Conservation (phyloP, 176 grass and related monocot species). For the sorghum (Sorghum bicolor) region Sorghum_bicolor_NCBIv3 NC_012877.2:51328501-51329000, state of each 20-base stretch:
- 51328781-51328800: not conserved
- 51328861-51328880: not conserved
- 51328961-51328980: not conserved
- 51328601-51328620: not conserved
- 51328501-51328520: too few relatives aligned
- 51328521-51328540: not conserved
- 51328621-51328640: not conserved
- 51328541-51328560: not conserved
- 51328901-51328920: not conserved
- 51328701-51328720: not conserved
- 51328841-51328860: slow-evolving; percentile 10
- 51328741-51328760: not conserved
- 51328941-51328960: not conserved
- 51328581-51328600: not conserved
- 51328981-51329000: not conserved
- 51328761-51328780: not conserved
- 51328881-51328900: not conserved
- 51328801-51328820: not conserved
- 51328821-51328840: not conserved
- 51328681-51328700: not conserved
- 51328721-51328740: not conserved
- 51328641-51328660: not conserved
- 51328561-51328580: not conserved
- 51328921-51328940: not conserved
- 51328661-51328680: not conserved